Conservation (phyloP, 306 rosid species). For the Ormosia semicastrata region DNA sequence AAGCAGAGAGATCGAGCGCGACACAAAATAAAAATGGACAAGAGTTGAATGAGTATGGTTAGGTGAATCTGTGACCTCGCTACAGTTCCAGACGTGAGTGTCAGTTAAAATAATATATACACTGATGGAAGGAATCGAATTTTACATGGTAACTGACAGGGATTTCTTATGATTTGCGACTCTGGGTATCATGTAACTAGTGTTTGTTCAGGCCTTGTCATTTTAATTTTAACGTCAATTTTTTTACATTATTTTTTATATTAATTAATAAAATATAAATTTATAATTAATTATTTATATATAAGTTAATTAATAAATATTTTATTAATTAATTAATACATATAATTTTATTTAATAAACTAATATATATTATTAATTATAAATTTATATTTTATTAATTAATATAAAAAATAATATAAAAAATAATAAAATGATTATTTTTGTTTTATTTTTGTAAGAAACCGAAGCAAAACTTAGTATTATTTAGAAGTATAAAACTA, state of each 20-base stretch:
- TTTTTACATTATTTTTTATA: too few species aligned
- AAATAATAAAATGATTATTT: too few species aligned
- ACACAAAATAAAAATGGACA: neutral
- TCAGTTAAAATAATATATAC: conserved; percentile 25
- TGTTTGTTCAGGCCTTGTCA: neutral
- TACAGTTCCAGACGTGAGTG: conserved; percentile 23
- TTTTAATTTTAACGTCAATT: too few species aligned
- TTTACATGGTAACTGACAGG: conserved; percentile 18
- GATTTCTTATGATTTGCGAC: conserved; percentile 27
- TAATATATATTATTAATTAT: too few species aligned
- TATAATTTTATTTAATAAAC: too few species aligned
- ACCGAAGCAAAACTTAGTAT: neutral
- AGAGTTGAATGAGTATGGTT: neutral
- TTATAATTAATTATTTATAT: too few species aligned
- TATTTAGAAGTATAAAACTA: too few species aligned
- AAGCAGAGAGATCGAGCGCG: neutral
- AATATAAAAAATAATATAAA: too few species aligned
- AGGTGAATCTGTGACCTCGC: conserved; percentile 25
- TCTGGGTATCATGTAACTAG: conserved; percentile 31
- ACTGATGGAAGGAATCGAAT: conserved; percentile 22
- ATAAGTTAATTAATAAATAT: too few species aligned
- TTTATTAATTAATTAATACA: too few species aligned
- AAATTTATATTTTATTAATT: too few species aligned
- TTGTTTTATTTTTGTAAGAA: conserved; percentile 6
- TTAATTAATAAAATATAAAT: too few species aligned